Percentiles rank a stretch among this genome's conserved stretches.
These are phyloP conservation scores for Aureobasidium sp. DNA, from an alignment of 2,329 filamentous ascomycete species.

Conservation along the genomic window DNA sequence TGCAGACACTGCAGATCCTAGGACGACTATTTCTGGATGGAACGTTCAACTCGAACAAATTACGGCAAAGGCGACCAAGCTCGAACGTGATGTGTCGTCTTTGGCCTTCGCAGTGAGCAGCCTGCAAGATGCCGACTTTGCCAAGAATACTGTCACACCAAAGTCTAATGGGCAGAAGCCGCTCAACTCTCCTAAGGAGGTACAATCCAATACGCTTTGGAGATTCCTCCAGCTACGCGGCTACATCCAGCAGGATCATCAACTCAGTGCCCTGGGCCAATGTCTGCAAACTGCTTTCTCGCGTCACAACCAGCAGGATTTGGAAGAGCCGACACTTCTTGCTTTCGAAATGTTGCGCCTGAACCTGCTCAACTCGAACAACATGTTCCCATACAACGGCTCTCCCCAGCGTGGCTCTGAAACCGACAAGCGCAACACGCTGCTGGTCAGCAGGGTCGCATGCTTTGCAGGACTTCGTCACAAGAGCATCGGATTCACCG, in stretches of 20 bases:
- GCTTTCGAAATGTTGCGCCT: conserved; percentile 80
- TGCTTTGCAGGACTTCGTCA: conserved; percentile 78
- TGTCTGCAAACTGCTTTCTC: conserved; percentile 57
- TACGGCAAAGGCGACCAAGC: conserved; percentile 15
- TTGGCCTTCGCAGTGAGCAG: conserved; percentile 51
- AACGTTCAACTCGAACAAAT: conserved; percentile 50
- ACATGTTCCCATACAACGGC: conserved; percentile 55
- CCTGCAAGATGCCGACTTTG: conserved; percentile 63
- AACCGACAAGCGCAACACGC: conserved; percentile 67
- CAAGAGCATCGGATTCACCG: conserved; percentile 82
- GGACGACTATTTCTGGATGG: conserved; percentile 58
- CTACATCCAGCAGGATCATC: conserved; percentile 73
- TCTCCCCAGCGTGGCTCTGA: conserved; percentile 53
- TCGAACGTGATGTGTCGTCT: conserved; percentile 21
- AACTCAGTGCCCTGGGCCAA: conserved; percentile 76
- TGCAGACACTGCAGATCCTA: conserved; percentile 39
- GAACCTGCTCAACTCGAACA: conserved; percentile 66
- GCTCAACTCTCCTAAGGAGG: conserved; percentile 60
- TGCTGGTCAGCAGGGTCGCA: conserved; percentile 80
- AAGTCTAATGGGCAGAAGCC: conserved; percentile 27
- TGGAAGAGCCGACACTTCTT: conserved; percentile 73
- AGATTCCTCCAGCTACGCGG: conserved; percentile 82
- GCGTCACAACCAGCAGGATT: conserved; percentile 32
- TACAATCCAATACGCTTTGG: conserved; percentile 72
- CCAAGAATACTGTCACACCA: conserved; percentile 58